A percentile compares a stretch with the other conserved stretches of the same genome.
Evolutionary conservation across 768 basidiomycete species (phyloP).

Genomic region (Harrya chromipes): DNA sequence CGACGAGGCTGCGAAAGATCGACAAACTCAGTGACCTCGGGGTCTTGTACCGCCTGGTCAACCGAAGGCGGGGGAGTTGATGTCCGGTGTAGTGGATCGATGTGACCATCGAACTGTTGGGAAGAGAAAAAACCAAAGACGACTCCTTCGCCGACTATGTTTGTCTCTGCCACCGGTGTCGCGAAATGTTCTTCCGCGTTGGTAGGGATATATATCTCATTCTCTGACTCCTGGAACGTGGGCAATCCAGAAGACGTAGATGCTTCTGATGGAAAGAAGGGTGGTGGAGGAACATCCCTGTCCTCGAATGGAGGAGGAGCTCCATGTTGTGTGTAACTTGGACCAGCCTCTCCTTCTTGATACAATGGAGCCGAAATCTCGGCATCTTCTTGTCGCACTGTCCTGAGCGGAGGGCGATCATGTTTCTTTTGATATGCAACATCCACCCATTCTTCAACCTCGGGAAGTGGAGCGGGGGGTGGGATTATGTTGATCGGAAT

Average conservation of each 20-base stretch:
- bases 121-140: conserved; percentile 69
- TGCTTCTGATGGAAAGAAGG: conserved; percentile 50
- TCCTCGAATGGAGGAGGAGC: conserved; percentile 87
- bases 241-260: conserved; percentile 62
- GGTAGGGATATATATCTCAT: conserved; percentile 64
- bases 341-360: conserved; percentile 70
- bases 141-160: conserved; percentile 70
- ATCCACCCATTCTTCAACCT: conserved; percentile 69
- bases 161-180: conserved; percentile 28
- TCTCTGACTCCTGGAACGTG: conserved; percentile 79
- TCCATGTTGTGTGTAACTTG: conserved; percentile 58
- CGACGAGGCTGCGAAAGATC: conserved; percentile 57
- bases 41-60: conserved; percentile 70
- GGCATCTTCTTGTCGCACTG: conserved; percentile 63
- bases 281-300: conserved; percentile 73
- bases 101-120: conserved; percentile 81
- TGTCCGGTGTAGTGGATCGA: conserved; percentile 60
- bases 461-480: conserved; percentile 73
- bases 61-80: conserved; percentile 73
- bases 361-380: conserved; percentile 64
- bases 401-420: conserved; percentile 72
- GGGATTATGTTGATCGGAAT: conserved; percentile 74
- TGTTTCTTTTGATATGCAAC: conserved; percentile 86
- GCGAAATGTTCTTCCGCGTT: conserved; percentile 37
- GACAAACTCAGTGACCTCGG: conserved; percentile 65